Conservation (phyloP, 1,139 yeast genomes). For the Geotrichum histeridarum region DNA sequence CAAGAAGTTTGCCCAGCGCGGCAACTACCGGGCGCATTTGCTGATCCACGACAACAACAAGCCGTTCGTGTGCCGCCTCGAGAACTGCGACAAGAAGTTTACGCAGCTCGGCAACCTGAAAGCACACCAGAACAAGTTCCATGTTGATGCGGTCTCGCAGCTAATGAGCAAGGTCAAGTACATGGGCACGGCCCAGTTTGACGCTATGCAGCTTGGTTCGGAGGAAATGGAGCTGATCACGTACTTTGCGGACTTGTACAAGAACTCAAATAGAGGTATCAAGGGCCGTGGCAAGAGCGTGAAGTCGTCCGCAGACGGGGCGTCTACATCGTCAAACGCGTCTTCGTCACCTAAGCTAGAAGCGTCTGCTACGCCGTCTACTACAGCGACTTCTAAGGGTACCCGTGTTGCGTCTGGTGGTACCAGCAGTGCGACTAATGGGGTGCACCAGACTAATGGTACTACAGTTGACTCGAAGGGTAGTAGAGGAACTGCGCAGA, state of each 20-base stretch:
- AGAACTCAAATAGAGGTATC: constrained; percentile 84
- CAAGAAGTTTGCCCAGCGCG: constrained; percentile 77
- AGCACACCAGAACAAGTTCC: constrained; percentile 89
- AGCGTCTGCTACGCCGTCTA: neutral
- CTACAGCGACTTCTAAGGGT: neutral
- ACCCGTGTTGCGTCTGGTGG: neutral
- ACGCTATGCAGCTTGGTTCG: constrained; percentile 48
- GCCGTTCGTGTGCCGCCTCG: constrained; percentile 76
- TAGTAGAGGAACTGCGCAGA: neutral
- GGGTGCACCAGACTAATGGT: neutral
- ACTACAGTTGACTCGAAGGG: neutral
- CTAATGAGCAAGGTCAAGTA: constrained; percentile 47
- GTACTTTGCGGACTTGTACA: constrained; percentile 76
- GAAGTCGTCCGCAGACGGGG: neutral
- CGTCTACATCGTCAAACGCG: constrained; percentile 2
- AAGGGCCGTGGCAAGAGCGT: constrained; percentile 70
- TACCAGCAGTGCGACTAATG: neutral
- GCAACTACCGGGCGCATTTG: constrained; percentile 81
- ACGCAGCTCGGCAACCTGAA: constrained; percentile 90
- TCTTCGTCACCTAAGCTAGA: constrained; percentile 3
- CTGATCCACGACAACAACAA: constrained; percentile 74
- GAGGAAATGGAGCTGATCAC: constrained; percentile 64
- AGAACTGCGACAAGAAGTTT: constrained; percentile 76
- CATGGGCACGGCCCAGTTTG: constrained; percentile 26
- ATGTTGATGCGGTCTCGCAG: constrained; percentile 59